Conservation (phyloP, 1,284 basidiomycete species). For the Microbotryomycetes sp. region DNA sequence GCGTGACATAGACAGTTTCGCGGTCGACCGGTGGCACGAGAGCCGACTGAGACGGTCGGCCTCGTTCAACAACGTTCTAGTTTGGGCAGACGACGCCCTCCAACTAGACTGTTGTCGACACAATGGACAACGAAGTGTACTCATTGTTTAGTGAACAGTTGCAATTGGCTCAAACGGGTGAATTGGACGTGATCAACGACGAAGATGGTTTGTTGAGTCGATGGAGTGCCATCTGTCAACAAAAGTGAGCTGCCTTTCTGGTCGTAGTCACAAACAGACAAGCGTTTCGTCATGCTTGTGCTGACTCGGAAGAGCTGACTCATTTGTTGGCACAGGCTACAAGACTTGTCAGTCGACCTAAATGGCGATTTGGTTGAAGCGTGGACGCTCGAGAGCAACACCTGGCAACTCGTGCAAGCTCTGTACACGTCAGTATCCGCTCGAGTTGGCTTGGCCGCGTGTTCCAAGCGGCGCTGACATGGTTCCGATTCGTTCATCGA, state of each 20-base stretch:
- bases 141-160: constrained; percentile 27
- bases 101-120: background rate
- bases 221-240: constrained; percentile 23
- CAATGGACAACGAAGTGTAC: constrained; percentile 21
- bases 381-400: constrained; percentile 65
- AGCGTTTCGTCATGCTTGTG: background rate
- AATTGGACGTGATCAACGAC: constrained; percentile 30
- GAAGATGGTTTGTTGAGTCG: constrained; percentile 25
- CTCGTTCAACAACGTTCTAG: too few species aligned
- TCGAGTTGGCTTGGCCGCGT: too few species aligned
- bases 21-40: too few species aligned
- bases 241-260: constrained; percentile 14
- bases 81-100: background rate
- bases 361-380: constrained; percentile 54
- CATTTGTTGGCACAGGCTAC: constrained; percentile 21
- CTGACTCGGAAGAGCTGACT: too few species aligned
- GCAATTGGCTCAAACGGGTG: constrained; percentile 21
- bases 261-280: background rate
- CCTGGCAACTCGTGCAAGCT: constrained; percentile 70
- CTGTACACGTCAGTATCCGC: constrained; percentile 44
- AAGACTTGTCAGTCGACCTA: constrained; percentile 34
- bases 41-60: too few species aligned
- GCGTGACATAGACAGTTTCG: too few species aligned
- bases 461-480: too few species aligned
- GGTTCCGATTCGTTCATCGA: too few species aligned